Base-by-base conservation (phyloP, 2,329 filamentous ascomycete genomes). In the Exophiala alcalophila region DNA sequence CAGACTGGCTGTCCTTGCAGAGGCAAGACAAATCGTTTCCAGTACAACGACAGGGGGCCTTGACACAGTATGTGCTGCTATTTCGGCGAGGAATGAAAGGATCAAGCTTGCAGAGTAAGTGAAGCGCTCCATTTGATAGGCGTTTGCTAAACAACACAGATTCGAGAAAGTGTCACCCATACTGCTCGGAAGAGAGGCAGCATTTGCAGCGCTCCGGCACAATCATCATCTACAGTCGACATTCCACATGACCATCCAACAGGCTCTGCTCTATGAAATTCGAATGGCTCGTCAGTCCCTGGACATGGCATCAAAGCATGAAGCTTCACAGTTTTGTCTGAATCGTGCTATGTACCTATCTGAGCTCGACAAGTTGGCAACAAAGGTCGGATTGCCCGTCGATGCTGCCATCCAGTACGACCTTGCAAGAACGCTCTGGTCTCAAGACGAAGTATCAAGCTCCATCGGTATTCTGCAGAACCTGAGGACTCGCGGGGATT, bases 391-490 rank as follows among this genome's bases (percentile, higher is more conserved):
- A 0, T 67, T 97, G 2, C 77, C 81, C 44, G 79, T 96, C 30
- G 84, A 89, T 58, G 85, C 82, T 9, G 82, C 82, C 9, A 79
- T 89, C 26, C 81, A 83, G 51, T 78, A 91, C 40, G 92, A 97
- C 62, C 79, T 86, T 5, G 90, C 94, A 8, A 88, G 85, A 57
- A 88, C 94, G 5, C 70, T 98, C 1, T 98, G 92, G 91, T 88
- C 94, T 50, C 85, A 95, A 60, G 89, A 89, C 9, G 91, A 98
- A 63, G 86, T 87, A 70, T 80, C 83, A 14, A 80, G 86, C 0
- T 95, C 92, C 0, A 95, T 98, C 47, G 78, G 83, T 25, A 90
- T 97, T 76, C 77, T 97, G 14, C 84, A 91, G 57, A 76, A 79
- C 29, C 74, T 96, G 8, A 77, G 84, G 40, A 69, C 73, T 29